Conservation (phyloP, 331 rosid genomes). For the Ulmus americana region DNA sequence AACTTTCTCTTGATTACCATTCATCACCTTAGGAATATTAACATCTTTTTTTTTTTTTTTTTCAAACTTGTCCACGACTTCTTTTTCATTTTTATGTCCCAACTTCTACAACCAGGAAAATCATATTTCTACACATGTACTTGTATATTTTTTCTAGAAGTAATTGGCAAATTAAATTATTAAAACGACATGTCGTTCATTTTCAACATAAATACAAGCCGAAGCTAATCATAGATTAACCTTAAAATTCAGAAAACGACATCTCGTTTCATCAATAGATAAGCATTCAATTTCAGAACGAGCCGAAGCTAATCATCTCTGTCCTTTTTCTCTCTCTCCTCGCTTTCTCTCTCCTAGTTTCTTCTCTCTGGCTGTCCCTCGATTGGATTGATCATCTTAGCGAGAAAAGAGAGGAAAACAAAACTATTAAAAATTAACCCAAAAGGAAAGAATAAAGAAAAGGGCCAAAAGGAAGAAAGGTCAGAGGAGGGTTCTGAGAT, state of each 20-base stretch:
- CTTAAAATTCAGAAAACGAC: not conserved
- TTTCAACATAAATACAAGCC: not conserved
- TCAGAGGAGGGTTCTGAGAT: not conserved
- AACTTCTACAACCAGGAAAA: not conserved
- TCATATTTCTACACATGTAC: not conserved
- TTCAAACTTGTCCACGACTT: too few species aligned
- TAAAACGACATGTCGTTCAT: too few species aligned
- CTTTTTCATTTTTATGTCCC: too few species aligned
- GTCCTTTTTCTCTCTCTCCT: not conserved
- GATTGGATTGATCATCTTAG: not conserved
- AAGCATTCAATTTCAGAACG: too few species aligned
- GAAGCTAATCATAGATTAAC: too few species aligned
- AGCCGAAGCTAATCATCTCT: too few species aligned
- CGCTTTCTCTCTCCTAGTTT: not conserved
- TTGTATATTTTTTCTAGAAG: not conserved
- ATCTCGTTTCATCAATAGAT: too few species aligned
- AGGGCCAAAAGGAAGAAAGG: not conserved
- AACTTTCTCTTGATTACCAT: too few species aligned
- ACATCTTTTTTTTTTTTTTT: too few species aligned
- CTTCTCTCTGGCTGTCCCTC: constrained; percentile 18
- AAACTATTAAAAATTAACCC: not conserved
- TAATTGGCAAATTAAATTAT: not conserved
- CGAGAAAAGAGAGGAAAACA: constrained; percentile 14
- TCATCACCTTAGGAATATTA: too few species aligned
- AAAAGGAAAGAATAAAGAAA: not conserved